Evolutionary conservation across 2,329 filamentous ascomycete genomes (phyloP).

Genomic region (Karstenula rhodostoma): DNA sequence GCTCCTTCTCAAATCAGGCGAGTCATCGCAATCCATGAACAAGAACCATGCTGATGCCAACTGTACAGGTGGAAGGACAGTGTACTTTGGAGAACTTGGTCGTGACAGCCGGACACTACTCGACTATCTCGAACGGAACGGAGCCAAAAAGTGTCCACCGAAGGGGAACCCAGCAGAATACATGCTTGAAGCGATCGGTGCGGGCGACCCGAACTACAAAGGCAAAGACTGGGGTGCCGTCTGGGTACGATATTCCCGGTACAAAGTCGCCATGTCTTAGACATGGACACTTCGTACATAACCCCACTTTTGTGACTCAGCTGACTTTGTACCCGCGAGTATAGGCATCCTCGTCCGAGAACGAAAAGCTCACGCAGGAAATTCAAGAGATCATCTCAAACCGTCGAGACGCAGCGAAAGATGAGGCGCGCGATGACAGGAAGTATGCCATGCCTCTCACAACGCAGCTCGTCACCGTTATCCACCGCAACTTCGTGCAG

Average conservation of each 20-base stretch:
- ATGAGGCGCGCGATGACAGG: constrained; percentile 51
- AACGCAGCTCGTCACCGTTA: constrained; percentile 53
- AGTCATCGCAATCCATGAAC: neutral
- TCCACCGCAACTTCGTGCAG: constrained; percentile 62
- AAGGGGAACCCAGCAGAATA: constrained; percentile 64
- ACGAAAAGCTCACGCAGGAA: constrained; percentile 49
- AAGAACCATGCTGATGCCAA: neutral
- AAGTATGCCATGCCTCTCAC: constrained; percentile 55
- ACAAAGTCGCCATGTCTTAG: too few relatives aligned
- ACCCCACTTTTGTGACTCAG: too few relatives aligned
- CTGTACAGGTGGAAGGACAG: constrained; percentile 60
- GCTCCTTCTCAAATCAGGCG: constrained; percentile 68
- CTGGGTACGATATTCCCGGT: too few relatives aligned
- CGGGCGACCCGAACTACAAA: constrained; percentile 53
- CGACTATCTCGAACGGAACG: constrained; percentile 63
- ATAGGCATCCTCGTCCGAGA: constrained; percentile 50
- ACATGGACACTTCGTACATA: too few relatives aligned
- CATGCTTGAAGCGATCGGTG: constrained; percentile 59
- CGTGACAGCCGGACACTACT: constrained; percentile 52
- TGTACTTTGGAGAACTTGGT: constrained; percentile 70
- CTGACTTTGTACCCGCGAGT: too few relatives aligned
- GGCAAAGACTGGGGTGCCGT: constrained; percentile 56
- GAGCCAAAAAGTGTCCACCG: constrained; percentile 60
- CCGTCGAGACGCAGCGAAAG: constrained; percentile 41
- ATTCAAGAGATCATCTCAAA: constrained; percentile 52